Evolutionary conservation across 2,329 filamentous ascomycete species (phyloP).

Genomic region (Aspergillus brunneoviolaceus): DNA sequence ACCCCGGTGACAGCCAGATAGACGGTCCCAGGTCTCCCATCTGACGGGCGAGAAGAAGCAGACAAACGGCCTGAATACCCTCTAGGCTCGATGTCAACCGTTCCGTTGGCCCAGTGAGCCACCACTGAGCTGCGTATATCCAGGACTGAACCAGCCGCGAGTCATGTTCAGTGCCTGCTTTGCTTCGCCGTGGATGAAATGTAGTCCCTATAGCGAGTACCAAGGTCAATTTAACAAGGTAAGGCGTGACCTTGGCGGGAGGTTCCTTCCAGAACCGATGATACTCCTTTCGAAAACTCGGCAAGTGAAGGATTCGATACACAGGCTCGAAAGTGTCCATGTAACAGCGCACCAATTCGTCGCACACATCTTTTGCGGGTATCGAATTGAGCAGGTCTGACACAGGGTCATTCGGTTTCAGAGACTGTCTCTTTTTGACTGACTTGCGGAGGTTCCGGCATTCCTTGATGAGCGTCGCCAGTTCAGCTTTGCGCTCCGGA

Average conservation of each 20-base stretch:
- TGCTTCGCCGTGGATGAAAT: slow-evolving; percentile 21
- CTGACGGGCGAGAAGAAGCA: slow-evolving; percentile 34
- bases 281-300: slow-evolving; percentile 36
- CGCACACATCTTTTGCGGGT: slow-evolving; percentile 19
- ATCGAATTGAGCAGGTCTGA: slow-evolving; percentile 21
- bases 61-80: slow-evolving; percentile 37
- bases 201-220: slow-evolving; percentile 34
- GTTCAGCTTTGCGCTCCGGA: slow-evolving; percentile 14
- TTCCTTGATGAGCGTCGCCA: slow-evolving; percentile 16
- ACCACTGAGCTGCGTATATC: slow-evolving; percentile 37
- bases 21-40: slow-evolving; percentile 26
- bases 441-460: slow-evolving; percentile 19
- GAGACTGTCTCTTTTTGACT: slow-evolving; percentile 21
- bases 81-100: slow-evolving; percentile 29
- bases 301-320: slow-evolving; percentile 36
- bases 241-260: slow-evolving; percentile 13
- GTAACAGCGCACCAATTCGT: slow-evolving; percentile 26
- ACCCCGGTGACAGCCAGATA: slow-evolving; percentile 21
- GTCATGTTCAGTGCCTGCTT: slow-evolving; percentile 12
- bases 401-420: slow-evolving; percentile 21
- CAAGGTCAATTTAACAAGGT: slow-evolving; percentile 32
- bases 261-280: slow-evolving; percentile 28
- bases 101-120: slow-evolving; percentile 36
- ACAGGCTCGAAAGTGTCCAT: slow-evolving; percentile 32
- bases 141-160: slow-evolving; percentile 22